Conservation (phyloP, 2,329 filamentous ascomycete species). For the Annulohypoxylon truncatum region DNA sequence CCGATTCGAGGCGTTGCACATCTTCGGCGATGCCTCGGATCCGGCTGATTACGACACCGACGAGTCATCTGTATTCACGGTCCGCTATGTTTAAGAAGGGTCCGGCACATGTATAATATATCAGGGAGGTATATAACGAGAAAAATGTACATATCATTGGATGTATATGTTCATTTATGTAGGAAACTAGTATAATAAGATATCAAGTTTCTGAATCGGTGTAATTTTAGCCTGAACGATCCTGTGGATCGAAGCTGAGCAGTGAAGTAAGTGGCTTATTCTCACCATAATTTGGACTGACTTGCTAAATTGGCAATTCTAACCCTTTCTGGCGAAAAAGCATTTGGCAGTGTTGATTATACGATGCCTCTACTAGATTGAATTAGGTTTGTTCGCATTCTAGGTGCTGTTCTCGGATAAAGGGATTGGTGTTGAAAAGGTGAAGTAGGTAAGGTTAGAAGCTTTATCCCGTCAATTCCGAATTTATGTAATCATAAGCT, state of each 20-base stretch:
- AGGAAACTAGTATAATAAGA: slow-evolving; percentile 8
- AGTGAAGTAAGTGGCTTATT: not conserved
- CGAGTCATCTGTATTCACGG: slow-evolving; percentile 57
- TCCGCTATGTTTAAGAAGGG: slow-evolving; percentile 54
- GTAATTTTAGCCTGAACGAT: not conserved
- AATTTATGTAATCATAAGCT: not conserved
- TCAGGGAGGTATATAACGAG: not conserved
- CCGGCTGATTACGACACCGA: slow-evolving; percentile 60
- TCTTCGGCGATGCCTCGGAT: slow-evolving; percentile 61
- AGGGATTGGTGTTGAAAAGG: not conserved
- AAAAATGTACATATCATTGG: not conserved
- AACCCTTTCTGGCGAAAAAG: not conserved
- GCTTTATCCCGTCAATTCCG: not conserved
- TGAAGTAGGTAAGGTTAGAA: not conserved
- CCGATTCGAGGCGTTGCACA: slow-evolving; percentile 59
- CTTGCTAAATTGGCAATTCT: not conserved
- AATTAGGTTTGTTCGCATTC: not conserved
- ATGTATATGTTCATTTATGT: not conserved
- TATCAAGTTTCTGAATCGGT: not conserved
- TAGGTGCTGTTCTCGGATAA: not conserved
- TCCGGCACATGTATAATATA: slow-evolving; percentile 11
- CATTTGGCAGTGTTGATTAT: not conserved
- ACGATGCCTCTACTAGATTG: not conserved
- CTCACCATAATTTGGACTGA: not conserved
- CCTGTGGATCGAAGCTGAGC: not conserved